Base-by-base conservation (phyloP, 257 asterid genomes). In the Lithospermum erythrorhizon region DNA sequence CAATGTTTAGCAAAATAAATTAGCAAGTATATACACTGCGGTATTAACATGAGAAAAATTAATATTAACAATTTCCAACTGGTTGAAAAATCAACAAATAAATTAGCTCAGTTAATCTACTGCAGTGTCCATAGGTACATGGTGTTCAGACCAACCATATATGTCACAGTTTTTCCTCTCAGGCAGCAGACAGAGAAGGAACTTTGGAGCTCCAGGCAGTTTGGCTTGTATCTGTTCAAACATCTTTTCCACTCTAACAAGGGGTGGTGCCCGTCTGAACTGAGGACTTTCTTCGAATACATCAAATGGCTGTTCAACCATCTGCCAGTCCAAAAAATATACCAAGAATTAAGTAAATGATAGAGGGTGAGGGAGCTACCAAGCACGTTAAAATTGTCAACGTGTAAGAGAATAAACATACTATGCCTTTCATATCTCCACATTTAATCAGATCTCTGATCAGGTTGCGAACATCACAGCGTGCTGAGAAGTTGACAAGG, bases 241-340 rank as follows among this genome's bases (percentile, higher is more conserved):
- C 97, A 89, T 84, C 30, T 84, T 84, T 51, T 89, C 97, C 30
- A 87, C 97, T 65, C 97, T 65, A 53, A 81, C 87, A 66, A 75
- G 47, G 22, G 95, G 85, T 0, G 93, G 85, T 7, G 89, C 85
- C 55, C 91, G 78, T 65, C 93, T 72, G 67, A 21, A 72, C 69
- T 84, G 88, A 5, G 61, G 83, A 27, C 57, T 66, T 76, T 90
- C 97, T 41, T 41, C 49, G 4, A 41, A 41, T 3, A 41, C 49
- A 41, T 41, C 49, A 41, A 41, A 41, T 41, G 49, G 49, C 4
- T 41, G 49, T 41, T 41, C 49, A 41, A 41, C 49, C 49, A 14
- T 13, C 49, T 41, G 49, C 49, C 16, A 41, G 49, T 41, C 9
- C 48, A 41, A 41, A 41, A 4, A 41, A 41, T 41, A 41, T 41